Evolutionary conservation across 306 rosid species (phyloP).

Genomic region (Rosa chinensis): DNA sequence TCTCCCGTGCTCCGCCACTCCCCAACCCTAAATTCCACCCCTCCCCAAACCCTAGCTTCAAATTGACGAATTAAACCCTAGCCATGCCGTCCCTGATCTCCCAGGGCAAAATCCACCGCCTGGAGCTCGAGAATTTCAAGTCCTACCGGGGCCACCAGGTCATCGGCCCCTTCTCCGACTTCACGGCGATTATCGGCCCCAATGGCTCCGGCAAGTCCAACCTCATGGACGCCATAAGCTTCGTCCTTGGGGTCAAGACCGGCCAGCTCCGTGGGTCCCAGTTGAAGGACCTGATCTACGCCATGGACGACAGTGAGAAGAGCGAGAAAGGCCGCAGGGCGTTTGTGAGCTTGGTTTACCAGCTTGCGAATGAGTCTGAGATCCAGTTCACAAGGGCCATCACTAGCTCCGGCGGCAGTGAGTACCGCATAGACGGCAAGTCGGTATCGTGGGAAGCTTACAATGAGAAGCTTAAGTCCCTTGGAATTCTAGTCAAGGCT

Average conservation of each 20-base stretch:
- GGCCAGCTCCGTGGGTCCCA: constrained; percentile 99
- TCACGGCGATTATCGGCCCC: constrained; percentile 96
- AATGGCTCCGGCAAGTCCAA: constrained; percentile 97
- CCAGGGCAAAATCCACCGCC: constrained; percentile 81
- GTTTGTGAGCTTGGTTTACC: constrained; percentile 78
- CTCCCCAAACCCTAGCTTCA: constrained; percentile 2
- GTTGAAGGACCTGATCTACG: constrained; percentile 88
- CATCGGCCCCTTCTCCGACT: constrained; percentile 90
- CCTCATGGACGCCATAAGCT: constrained; percentile 99
- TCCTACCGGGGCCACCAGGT: constrained; percentile 86
- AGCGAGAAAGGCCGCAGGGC: constrained; percentile 89
- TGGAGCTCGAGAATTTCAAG: constrained; percentile 94
- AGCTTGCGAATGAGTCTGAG: constrained; percentile 65
- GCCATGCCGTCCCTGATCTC: constrained; percentile 81
- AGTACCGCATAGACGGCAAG: constrained; percentile 75
- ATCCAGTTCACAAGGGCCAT: constrained; percentile 78
- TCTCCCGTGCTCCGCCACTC: not conserved
- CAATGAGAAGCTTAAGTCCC: constrained; percentile 61
- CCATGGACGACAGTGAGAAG: constrained; percentile 85
- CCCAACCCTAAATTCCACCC: not conserved
- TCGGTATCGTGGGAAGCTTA: constrained; percentile 73
- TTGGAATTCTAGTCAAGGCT: constrained; percentile 98
- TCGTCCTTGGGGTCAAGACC: constrained; percentile 92
- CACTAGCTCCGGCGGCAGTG: constrained; percentile 77
- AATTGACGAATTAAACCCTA: constrained; percentile 24